Percentiles rank a stretch among this genome's conserved stretches.
Conservation (phyloP, 2,329 filamentous ascomycete species). For the Calonectria honghensis region DNA sequence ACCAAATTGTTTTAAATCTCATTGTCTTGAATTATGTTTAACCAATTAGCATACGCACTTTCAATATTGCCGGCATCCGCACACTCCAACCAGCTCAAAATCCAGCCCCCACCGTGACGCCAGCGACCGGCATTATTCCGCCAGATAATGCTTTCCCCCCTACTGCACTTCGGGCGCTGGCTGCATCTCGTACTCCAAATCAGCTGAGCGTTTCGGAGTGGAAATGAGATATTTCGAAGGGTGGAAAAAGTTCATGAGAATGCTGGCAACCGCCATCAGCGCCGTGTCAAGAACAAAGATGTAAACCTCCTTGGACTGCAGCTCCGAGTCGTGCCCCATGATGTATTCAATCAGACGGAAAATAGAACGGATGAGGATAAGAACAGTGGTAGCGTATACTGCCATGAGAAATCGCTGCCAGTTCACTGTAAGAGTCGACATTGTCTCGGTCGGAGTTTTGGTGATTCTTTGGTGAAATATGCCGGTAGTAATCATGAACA, state of each 20-base stretch:
- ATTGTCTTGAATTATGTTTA: background rate
- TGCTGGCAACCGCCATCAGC: slow-evolving; percentile 19
- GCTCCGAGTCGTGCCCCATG: slow-evolving; percentile 30
- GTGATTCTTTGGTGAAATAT: background rate
- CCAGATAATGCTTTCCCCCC: background rate
- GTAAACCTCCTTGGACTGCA: slow-evolving; percentile 21
- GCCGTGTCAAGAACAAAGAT: slow-evolving; percentile 35
- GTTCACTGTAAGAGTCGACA: background rate
- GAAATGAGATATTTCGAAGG: background rate
- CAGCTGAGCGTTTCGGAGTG: background rate
- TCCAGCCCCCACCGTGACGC: background rate
- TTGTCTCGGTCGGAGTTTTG: background rate
- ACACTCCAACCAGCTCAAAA: background rate
- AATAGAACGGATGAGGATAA: slow-evolving; percentile 60
- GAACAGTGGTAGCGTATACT: slow-evolving; percentile 59
- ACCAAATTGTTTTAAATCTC: background rate
- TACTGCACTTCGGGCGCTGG: background rate
- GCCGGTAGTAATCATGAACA: slow-evolving; percentile 1
- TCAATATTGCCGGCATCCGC: background rate
- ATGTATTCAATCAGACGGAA: slow-evolving; percentile 34
- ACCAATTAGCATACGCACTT: background rate
- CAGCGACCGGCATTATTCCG: background rate
- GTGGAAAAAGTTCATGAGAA: slow-evolving; percentile 20
- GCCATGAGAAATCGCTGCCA: slow-evolving; percentile 5
- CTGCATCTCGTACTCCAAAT: slow-evolving; percentile 9